Base-by-base conservation (phyloP, 2,329 filamentous ascomycete genomes). In the Aureobasidium sp. region DNA sequence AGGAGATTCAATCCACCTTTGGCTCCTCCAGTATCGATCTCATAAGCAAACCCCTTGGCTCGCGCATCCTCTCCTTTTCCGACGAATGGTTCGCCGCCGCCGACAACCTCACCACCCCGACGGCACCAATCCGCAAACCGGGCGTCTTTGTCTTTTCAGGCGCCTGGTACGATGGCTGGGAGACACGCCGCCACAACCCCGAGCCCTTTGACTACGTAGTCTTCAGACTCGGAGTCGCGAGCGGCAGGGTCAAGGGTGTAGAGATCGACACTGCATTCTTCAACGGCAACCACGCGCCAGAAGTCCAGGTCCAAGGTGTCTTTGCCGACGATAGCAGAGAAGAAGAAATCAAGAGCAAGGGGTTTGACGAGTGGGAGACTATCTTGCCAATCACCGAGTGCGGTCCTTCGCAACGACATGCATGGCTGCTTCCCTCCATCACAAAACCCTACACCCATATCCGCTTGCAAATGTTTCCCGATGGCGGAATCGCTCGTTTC, bases 231-330 rank as follows among this genome's bases (percentile, higher is more conserved):
- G 83, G 83, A n/a, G 81, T 83, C 0, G 78, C 87, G 11, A 89
- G 86, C 1, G 90, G 89, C 51, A 87, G 81, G 17, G 83, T 93
- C 31, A 81, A 84, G 64, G 90, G 90, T 17, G 78, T 92, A 52
- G 90, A 93, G 76, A 81, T 93, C 66, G 89, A 93, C 75, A 93
- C 90, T 2, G 85, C 88, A 55, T 90, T 87, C 78, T 94, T 93
- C 80, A 86, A 83, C 64, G 90, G 90, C 64, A 93, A 93, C 76
- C 87, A 93, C 71, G 90, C 89, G 7, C 89, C 89, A 0, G 87
- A 86, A 66, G 84, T 92, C 69, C 89, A 86, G 0, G 87, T 94
- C 20, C 86, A 93, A 72, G 90, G 88, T 49, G 85, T 85, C 72
- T 91, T 90, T 76, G 83, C 79, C 66, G 77, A 79, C 25, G 78